Conservation (phyloP, 2,329 filamentous ascomycete species). For the Coniochaeta sp. region DNA sequence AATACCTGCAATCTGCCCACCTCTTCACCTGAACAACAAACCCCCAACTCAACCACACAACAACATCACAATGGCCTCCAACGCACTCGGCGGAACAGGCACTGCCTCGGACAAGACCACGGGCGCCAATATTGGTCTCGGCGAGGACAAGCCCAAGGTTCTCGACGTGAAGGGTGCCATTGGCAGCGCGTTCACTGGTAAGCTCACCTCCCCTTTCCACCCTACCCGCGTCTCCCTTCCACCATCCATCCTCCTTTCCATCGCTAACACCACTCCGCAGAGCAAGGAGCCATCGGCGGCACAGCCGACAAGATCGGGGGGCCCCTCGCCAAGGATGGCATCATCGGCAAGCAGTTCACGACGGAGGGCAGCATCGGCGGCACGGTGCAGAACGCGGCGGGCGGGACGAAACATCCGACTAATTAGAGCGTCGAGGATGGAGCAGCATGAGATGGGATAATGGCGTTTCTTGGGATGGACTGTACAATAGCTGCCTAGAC, state of each 20-base stretch:
- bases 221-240: too few species aligned
- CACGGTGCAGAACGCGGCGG: conserved; percentile 38
- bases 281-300: conserved; percentile 41
- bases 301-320: conserved; percentile 43
- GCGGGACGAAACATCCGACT: conserved; percentile 24
- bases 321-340: conserved; percentile 40
- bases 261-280: conserved; percentile 15
- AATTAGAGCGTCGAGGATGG: too few species aligned
- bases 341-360: conserved; percentile 50
- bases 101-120: conserved; percentile 12
- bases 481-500: too few species aligned
- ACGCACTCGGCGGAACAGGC: conserved; percentile 6
- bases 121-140: conserved; percentile 16
- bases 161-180: conserved; percentile 43
- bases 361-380: conserved; percentile 45
- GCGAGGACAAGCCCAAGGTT: conserved; percentile 26
- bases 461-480: too few species aligned
- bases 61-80: conserved; percentile 5
- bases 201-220: too few species aligned
- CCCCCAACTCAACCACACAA: background rate
- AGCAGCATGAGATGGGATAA: too few species aligned
- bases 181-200: conserved; percentile 49
- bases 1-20: too few species aligned
- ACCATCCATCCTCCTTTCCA: too few species aligned
- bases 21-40: too few species aligned